Percentiles rank a stretch among this genome's conserved stretches.
These are phyloP conservation scores for Globisporangium cederbergense DNA, from an alignment of 352 stramenopile genomes.

Conservation along the genomic window DNA sequence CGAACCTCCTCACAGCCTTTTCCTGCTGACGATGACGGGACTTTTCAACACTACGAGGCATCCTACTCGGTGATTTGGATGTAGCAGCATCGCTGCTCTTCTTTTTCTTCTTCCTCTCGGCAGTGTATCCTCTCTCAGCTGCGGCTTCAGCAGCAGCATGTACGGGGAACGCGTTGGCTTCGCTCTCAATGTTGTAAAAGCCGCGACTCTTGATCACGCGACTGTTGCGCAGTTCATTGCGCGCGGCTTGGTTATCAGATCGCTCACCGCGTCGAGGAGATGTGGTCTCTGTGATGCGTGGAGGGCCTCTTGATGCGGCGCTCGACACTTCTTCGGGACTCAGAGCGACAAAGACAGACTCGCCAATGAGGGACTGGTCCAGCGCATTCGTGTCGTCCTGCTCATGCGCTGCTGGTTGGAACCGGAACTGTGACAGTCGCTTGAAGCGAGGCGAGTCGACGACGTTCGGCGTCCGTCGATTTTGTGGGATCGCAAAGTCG, in stretches of 20 bases:
- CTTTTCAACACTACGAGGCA: not conserved
- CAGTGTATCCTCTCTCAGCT: not conserved
- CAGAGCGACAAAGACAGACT: conserved; percentile 71
- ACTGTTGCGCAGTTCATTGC: conserved; percentile 35
- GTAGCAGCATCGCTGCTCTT: not conserved
- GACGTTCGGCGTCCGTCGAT: conserved; percentile 22
- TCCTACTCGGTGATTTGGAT: conserved; percentile 2
- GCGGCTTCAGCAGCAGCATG: not conserved
- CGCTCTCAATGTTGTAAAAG: conserved; percentile 62
- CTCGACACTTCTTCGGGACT: conserved; percentile 13
- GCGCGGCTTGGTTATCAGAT: not conserved
- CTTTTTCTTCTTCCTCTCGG: conserved; percentile 4
- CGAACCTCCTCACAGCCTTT: not conserved
- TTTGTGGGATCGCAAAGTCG: conserved; percentile 42
- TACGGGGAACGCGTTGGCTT: conserved; percentile 10
- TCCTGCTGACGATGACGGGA: not conserved
- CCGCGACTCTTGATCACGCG: conserved; percentile 76
- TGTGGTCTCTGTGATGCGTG: conserved; percentile 28
- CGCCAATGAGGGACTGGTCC: conserved; percentile 58
- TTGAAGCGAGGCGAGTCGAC: conserved; percentile 41
- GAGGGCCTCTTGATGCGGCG: conserved; percentile 13
- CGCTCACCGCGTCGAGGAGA: conserved; percentile 28
- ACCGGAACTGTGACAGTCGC: conserved; percentile 33
- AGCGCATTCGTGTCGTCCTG: conserved; percentile 30
- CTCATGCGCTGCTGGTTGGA: conserved; percentile 5